Base-by-base conservation (phyloP, 805 yeast species). In the Kodamaea kakaduensis region DNA sequence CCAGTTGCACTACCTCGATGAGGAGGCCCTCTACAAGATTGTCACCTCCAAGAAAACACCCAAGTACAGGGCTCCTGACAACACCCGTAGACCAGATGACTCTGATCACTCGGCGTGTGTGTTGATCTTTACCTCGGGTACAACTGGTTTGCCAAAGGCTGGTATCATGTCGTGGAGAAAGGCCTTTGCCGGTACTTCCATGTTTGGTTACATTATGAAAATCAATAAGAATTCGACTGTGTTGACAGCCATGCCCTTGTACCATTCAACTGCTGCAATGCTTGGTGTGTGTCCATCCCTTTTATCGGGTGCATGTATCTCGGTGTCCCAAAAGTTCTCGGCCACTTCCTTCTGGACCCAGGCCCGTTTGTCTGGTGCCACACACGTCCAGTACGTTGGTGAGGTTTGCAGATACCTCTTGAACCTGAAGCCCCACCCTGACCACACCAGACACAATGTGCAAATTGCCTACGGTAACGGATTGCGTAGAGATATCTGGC, bases 151-250 rank as follows among this genome's bases (percentile, higher is more conserved):
- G 42, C 97, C 97, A 10, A 89, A 89, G 58, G 84, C 96, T 4
- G 97, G 95, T 2, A 82, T 84, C 37, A 80, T 89, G 79, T 81
- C 93, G 4, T 88, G 96, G 96, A 72, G 87, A 50, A 89, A 88
- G 58, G 74, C 84, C 5, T 73, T 71, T 31, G 67, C 83, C 65
- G 95, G 95, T 1, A 64, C 86, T 1, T 59, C 70, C 2, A 53
- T 85, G 17, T 88, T 86, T 52, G 85, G 86, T 1, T 71, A 71
- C 44, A 80, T 85, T 26, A 73, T 83, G 64, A 72, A 77, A 40
- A 67, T 86, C 46, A 57, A 64, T n/a, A 42, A 57, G 5, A 54
- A 64, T 3, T 76, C 84, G 10, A 74, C 71, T 9, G 79, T 86
- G 7, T 84, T 83, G 62, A 85, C 96, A 0, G 85, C 96, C 1